These are phyloP conservation scores for Perkinsela sp. DNA, from an alignment of 208 protist genomes.

Conservation along the genomic window DNA sequence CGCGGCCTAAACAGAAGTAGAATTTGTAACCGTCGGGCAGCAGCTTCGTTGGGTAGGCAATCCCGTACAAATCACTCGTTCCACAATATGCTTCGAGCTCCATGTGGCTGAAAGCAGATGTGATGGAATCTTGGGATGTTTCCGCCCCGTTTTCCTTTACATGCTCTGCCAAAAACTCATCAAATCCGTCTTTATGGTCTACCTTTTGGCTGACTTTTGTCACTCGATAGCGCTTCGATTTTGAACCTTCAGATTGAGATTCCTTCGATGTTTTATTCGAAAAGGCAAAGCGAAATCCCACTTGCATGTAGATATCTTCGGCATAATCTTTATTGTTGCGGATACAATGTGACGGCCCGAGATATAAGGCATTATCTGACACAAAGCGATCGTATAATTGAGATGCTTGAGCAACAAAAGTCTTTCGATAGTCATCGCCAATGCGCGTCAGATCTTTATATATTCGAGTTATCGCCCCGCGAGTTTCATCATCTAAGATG, in stretches of 20 bases:
- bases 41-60: neutral
- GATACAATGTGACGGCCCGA: neutral
- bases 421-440: neutral
- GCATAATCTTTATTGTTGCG: neutral
- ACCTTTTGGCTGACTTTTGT: neutral
- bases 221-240: too few species aligned
- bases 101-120: neutral
- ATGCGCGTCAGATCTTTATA: neutral
- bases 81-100: neutral
- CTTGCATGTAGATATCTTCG: neutral
- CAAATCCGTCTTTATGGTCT: neutral
- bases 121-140: neutral
- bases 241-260: too few species aligned
- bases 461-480: neutral
- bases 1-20: slow-evolving; percentile 4
- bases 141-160: neutral
- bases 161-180: neutral
- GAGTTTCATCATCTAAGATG: too few species aligned
- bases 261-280: neutral
- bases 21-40: neutral
- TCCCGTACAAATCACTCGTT: neutral
- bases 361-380: neutral
- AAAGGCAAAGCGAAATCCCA: neutral
- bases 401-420: neutral
- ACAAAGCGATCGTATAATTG: neutral